phyloP scores from a whole-genome alignment of 805 yeast species.

The Nakazawaea peltata region DNA sequence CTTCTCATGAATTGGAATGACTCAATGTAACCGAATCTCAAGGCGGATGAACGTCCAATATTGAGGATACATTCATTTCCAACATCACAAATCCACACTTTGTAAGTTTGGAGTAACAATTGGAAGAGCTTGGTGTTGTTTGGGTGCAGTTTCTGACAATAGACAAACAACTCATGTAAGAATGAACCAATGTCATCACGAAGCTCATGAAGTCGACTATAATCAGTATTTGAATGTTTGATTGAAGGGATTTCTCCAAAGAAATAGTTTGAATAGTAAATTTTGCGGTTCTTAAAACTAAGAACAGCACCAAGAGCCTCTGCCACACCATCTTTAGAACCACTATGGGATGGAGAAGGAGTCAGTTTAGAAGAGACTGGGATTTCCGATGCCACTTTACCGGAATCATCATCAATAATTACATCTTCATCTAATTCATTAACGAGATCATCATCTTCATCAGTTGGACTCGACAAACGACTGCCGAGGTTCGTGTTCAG shows the following conservation, averaged over 20 bases:
- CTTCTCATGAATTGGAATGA: slow-evolving; percentile 58
- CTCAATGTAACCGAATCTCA: slow-evolving; percentile 48
- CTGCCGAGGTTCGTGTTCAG: not conserved
- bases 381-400: slow-evolving; percentile 13
- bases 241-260: slow-evolving; percentile 49
- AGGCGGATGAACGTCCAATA: slow-evolving; percentile 41
- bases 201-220: slow-evolving; percentile 45
- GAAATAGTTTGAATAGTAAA: slow-evolving; percentile 56
- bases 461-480: slow-evolving; percentile 7
- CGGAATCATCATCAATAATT: slow-evolving; percentile 3
- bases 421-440: slow-evolving; percentile 15
- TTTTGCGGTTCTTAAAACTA: slow-evolving; percentile 50
- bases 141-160: slow-evolving; percentile 38
- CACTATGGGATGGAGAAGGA: slow-evolving; percentile 18
- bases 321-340: slow-evolving; percentile 22
- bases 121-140: slow-evolving; percentile 61
- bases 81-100: slow-evolving; percentile 75
- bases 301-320: slow-evolving; percentile 47
- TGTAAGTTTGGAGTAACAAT: slow-evolving; percentile 52
- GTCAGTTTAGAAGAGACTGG: slow-evolving; percentile 25
- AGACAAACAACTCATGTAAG: slow-evolving; percentile 48
- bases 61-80: slow-evolving; percentile 64
- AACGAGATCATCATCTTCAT: slow-evolving; percentile 11
- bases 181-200: slow-evolving; percentile 43
- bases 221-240: slow-evolving; percentile 25